phyloP scores from a whole-genome alignment of 2,329 filamentous ascomycete species.

The Mycocentrospora acerina region DNA sequence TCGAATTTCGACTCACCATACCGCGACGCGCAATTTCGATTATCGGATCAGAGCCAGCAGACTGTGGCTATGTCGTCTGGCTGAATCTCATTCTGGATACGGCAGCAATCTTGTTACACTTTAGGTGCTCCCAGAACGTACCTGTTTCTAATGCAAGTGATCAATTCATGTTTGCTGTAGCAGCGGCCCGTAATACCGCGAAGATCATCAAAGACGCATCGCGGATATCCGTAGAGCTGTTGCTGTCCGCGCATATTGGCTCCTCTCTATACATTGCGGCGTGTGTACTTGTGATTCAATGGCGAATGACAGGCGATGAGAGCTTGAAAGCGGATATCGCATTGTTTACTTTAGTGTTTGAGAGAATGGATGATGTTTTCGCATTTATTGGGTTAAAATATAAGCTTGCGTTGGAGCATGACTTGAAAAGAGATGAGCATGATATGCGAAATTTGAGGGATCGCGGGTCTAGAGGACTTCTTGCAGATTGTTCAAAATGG shows the following conservation, averaged over 20 bases:
- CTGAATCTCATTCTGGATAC: slow-evolving; percentile 26
- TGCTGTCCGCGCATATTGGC: slow-evolving; percentile 27
- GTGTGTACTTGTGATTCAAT: slow-evolving; percentile 30
- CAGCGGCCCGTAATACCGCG: slow-evolving; percentile 26
- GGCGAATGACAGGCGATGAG: slow-evolving; percentile 20
- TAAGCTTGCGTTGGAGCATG: slow-evolving; percentile 25
- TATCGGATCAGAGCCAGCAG: slow-evolving; percentile 17
- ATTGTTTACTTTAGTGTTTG: slow-evolving; percentile 27
- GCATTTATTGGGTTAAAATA: slow-evolving; percentile 31
- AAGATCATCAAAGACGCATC: slow-evolving; percentile 31
- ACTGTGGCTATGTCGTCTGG: slow-evolving; percentile 27
- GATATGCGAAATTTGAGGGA: slow-evolving; percentile 15
- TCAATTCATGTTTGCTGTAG: slow-evolving; percentile 19
- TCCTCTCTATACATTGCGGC: slow-evolving; percentile 26
- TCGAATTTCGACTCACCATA: slow-evolving; percentile 30
- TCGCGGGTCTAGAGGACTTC: slow-evolving; percentile 24
- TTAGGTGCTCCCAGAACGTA: slow-evolving; percentile 7
- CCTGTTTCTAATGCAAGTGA: slow-evolving; percentile 1
- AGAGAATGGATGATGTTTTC: slow-evolving; percentile 30
- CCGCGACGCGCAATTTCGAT: slow-evolving; percentile 25
- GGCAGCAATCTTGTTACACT: slow-evolving; percentile 28
- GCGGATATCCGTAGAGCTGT: slow-evolving; percentile 24
- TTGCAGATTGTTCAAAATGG: slow-evolving; percentile 35
- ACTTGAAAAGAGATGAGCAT: slow-evolving; percentile 16
- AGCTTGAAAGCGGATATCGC: slow-evolving; percentile 28